phyloP scores from a whole-genome alignment of 306 rosid species.

The Glycyrrhiza uralensis region DNA sequence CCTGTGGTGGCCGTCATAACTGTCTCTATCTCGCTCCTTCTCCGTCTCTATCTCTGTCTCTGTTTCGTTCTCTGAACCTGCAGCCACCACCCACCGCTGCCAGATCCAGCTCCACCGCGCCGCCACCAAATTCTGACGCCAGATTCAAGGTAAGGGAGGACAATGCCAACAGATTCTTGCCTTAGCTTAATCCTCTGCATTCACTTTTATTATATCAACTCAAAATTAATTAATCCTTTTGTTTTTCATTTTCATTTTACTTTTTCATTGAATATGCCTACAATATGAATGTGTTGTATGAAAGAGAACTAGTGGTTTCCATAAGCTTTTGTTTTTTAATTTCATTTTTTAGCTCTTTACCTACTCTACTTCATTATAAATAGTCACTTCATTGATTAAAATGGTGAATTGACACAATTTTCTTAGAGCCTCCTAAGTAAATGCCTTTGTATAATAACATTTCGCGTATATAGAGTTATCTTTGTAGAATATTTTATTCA shows the following conservation, averaged over 20 bases:
- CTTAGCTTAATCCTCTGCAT: slow-evolving; percentile 23
- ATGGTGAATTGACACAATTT: not conserved
- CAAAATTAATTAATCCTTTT: slow-evolving; percentile 3
- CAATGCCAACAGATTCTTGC: slow-evolving; percentile 50
- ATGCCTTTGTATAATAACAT: not conserved
- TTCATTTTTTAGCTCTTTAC: not conserved
- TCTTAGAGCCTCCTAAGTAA: not conserved
- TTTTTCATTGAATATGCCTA: not conserved
- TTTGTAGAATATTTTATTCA: too few relatives aligned
- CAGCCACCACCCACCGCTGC: not conserved
- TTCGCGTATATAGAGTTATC: not conserved
- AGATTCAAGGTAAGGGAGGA: slow-evolving; percentile 48
- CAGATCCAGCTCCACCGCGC: slow-evolving; percentile 30
- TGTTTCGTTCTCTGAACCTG: too few relatives aligned
- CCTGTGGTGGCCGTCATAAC: too few relatives aligned
- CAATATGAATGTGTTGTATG: not conserved
- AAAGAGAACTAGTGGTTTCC: not conserved
- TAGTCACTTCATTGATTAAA: not conserved
- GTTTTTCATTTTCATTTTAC: too few relatives aligned
- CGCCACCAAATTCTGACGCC: slow-evolving; percentile 28
- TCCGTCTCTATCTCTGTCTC: too few relatives aligned
- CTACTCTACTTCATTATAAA: slow-evolving; percentile 12
- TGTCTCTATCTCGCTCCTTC: too few relatives aligned
- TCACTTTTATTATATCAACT: not conserved
- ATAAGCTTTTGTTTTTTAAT: not conserved